These are phyloP conservation scores for Phallus indusiatus DNA, from an alignment of 768 basidiomycete species.

Conservation along the genomic window DNA sequence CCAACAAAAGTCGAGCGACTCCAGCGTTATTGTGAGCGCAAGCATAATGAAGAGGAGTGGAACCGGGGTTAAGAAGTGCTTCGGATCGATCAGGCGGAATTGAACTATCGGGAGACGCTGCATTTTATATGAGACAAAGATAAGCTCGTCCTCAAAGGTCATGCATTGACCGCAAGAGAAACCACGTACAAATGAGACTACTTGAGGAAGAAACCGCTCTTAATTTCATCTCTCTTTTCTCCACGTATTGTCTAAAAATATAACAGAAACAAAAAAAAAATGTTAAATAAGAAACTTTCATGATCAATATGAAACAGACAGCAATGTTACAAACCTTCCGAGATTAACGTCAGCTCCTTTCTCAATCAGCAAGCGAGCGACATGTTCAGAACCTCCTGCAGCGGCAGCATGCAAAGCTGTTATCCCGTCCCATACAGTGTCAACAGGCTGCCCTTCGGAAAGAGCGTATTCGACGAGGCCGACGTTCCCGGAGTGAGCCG, in stretches of 20 bases:
- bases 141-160: background rate
- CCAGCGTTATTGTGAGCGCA: constrained; percentile 85
- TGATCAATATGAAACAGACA: background rate
- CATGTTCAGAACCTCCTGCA: constrained; percentile 80
- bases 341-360: constrained; percentile 92
- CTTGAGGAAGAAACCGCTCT: constrained; percentile 2
- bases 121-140: background rate
- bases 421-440: constrained; percentile 91
- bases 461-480: constrained; percentile 91
- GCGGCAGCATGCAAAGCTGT: constrained; percentile 95
- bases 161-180: background rate
- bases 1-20: constrained; percentile 71
- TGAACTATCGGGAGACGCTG: background rate
- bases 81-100: constrained; percentile 9
- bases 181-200: background rate
- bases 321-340: background rate
- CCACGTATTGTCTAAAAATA: background rate
- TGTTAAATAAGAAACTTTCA: no score
- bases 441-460: constrained; percentile 89
- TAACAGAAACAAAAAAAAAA: background rate
- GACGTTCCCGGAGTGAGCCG: constrained; percentile 60
- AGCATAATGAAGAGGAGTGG: constrained; percentile 94
- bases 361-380: constrained; percentile 84
- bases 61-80: constrained; percentile 34
- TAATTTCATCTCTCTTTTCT: background rate